Conservation (phyloP, 306 rosid species). For the Vigna hirtella region DNA sequence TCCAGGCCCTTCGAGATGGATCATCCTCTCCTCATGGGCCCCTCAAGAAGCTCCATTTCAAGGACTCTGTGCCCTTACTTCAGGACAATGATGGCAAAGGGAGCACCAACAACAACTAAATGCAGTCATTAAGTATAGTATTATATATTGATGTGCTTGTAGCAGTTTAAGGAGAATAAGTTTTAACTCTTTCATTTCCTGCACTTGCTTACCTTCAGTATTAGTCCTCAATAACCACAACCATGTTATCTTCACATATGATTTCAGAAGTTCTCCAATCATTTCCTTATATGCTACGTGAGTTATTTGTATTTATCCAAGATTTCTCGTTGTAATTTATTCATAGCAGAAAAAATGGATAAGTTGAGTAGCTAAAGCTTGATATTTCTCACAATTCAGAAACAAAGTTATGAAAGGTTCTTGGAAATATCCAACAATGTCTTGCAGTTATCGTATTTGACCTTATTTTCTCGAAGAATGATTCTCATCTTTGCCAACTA, state of each 20-base stretch:
- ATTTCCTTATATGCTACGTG: background rate
- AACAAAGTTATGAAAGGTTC: no score
- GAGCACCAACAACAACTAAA: constrained; percentile 26
- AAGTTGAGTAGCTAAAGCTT: background rate
- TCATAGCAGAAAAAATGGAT: background rate
- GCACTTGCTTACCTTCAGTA: background rate
- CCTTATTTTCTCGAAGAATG: no score
- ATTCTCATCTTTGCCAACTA: no score
- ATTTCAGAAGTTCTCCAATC: background rate
- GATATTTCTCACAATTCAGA: no score
- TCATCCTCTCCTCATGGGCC: constrained; percentile 46
- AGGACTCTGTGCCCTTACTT: constrained; percentile 47
- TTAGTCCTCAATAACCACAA: constrained; percentile 38
- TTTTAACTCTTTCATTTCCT: constrained; percentile 20
- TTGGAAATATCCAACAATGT: no score
- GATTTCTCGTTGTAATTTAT: background rate
- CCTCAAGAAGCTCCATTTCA: constrained; percentile 39
- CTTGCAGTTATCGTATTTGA: no score
- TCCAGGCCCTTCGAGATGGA: constrained; percentile 48
- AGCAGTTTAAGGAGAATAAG: constrained; percentile 19
- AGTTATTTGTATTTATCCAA: background rate
- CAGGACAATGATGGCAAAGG: constrained; percentile 49
- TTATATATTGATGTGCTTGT: background rate
- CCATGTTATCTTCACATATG: constrained; percentile 35
- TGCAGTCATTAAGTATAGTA: constrained; percentile 4